Base-by-base conservation (phyloP, 495 filamentous ascomycete species). In the Articulospora tetracladia region DNA sequence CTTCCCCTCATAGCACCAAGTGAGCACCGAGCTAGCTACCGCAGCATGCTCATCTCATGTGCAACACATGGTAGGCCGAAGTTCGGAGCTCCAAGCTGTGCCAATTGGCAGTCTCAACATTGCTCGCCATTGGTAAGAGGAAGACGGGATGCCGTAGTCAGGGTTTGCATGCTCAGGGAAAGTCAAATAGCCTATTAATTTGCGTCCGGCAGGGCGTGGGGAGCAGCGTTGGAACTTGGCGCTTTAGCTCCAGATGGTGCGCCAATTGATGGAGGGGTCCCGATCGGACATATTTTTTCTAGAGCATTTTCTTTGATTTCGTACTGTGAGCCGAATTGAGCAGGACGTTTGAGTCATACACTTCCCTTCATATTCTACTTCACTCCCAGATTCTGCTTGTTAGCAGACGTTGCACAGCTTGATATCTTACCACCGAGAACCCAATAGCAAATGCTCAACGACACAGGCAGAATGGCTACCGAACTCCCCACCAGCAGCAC, bases 401-500 rank as follows among this genome's bases (percentile, higher is more conserved):
- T 50, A 50, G 8, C 25, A 22, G 1, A 32, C 30, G 6, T 6
- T 6, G 30, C 30, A 32, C 30, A 6, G 13, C 30, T 13, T 32
- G 30, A 4, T 13, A 32, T 32, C 30, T 32, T 32, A 32, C 30
- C 30, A 32, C 30, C 30, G 13, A 32, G 30, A 32, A n/a, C n/a
- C 30, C 39, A 12, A n/a, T 11, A n/a, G 39, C 39, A 20, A 60
- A 62, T 62, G 63, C 62, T 66, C 55, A 66, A 66, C 55, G 59
- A 66, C 44, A 55, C 34, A 2, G 26, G 30, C 15, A 60, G 39
- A 62, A 68, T 68, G 66, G 58, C 66, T 8, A 66, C 60, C 57
- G 63, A 66, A 61, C 62, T 68, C 39, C 66, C 66, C 28, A 61
- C 61, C 27, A 23, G 25, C 25, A 53, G 28, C 44, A 59, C 54